phyloP scores from a whole-genome alignment of 2,329 filamentous ascomycete species.

The Aureobasidium sp. region DNA sequence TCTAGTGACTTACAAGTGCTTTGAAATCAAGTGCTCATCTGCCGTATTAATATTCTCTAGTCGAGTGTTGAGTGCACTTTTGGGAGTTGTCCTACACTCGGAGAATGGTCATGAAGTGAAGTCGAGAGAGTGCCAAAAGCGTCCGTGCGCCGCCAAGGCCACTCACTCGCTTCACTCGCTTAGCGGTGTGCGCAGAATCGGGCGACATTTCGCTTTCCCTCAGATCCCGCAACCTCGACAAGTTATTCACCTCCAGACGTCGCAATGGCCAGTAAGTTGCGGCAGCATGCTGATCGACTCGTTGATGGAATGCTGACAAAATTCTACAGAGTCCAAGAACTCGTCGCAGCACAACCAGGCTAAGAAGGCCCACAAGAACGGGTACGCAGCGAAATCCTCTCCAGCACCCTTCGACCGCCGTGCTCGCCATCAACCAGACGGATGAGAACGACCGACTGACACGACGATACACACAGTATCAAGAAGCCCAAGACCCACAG shows the following conservation, averaged over 20 bases:
- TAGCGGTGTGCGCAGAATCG: constrained; percentile 11
- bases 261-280: constrained; percentile 63
- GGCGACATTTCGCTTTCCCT: constrained; percentile 5
- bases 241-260: constrained; percentile 28
- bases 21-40: neutral
- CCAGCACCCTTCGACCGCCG: neutral
- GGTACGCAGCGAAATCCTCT: constrained; percentile 50
- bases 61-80: neutral
- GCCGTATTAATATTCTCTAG: neutral
- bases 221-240: constrained; percentile 9
- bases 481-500: constrained; percentile 99
- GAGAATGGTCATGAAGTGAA: neutral
- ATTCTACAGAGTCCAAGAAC: constrained; percentile 88
- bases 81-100: neutral
- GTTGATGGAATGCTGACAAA: constrained; percentile 13
- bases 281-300: neutral
- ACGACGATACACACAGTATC: constrained; percentile 56
- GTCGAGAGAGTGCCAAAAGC: neutral
- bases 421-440: neutral
- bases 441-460: constrained; percentile 10
- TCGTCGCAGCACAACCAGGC: constrained; percentile 98
- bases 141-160: constrained; percentile 4
- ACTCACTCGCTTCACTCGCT: too few relatives aligned
- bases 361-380: constrained; percentile 98
- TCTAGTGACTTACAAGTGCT: neutral